These are phyloP conservation scores for Shiraia sp. DNA, from an alignment of 2,329 filamentous ascomycete genomes.

Conservation along the genomic window DNA sequence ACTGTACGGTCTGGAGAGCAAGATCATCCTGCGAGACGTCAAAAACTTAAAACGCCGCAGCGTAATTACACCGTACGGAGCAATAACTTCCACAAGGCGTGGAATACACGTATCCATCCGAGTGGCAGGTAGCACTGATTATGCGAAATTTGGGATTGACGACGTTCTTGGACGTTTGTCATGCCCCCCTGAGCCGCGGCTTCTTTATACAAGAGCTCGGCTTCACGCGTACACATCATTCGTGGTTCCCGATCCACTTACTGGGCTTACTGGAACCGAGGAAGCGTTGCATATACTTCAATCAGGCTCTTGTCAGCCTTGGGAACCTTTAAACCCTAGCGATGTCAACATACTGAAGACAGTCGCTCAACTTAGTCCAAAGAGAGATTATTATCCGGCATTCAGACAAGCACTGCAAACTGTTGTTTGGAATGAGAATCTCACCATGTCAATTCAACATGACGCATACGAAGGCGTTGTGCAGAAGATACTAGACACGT, in stretches of 20 bases:
- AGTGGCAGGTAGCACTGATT: conserved; percentile 32
- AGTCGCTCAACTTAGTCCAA: conserved; percentile 38
- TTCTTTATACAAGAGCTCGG: conserved; percentile 61
- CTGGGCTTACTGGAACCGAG: conserved; percentile 57
- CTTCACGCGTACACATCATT: conserved; percentile 59
- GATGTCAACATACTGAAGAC: conserved; percentile 16
- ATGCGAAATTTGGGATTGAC: conserved; percentile 58
- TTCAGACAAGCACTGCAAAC: conserved; percentile 47
- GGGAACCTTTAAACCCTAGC: conserved; percentile 8
- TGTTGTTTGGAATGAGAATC: conserved; percentile 45
- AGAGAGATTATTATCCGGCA: conserved; percentile 50
- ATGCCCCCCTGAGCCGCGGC: conserved; percentile 58
- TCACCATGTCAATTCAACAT: conserved; percentile 38
- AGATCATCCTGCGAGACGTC: conserved; percentile 56
- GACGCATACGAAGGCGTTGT: conserved; percentile 21
- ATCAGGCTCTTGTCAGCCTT: conserved; percentile 52
- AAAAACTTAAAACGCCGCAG: conserved; percentile 48
- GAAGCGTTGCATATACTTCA: conserved; percentile 53
- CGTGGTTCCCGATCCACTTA: conserved; percentile 55
- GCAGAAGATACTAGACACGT: conserved; percentile 16
- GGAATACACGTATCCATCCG: conserved; percentile 50
- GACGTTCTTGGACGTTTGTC: conserved; percentile 57
- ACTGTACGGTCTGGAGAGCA: conserved; percentile 61
- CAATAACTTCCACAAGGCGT: conserved; percentile 28
- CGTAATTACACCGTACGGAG: conserved; percentile 57